These are phyloP conservation scores for Alternaria conjuncta DNA, from an alignment of 2,329 filamentous ascomycete genomes.

Conservation along the genomic window DNA sequence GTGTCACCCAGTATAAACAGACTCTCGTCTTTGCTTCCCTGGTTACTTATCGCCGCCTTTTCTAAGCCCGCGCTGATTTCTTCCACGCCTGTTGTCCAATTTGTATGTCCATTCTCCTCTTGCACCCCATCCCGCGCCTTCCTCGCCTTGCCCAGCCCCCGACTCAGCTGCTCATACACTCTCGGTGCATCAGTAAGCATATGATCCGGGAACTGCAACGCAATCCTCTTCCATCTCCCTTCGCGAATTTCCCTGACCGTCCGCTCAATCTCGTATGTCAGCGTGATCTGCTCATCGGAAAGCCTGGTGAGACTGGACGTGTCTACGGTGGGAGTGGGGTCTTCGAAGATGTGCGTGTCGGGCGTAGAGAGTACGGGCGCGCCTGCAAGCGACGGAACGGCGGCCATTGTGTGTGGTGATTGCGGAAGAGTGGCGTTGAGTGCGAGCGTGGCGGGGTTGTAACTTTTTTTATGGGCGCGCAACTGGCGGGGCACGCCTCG, in stretches of 20 bases:
- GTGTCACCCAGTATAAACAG: conserved; percentile 93
- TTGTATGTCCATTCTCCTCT: conserved; percentile 4
- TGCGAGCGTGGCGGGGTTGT: conserved; percentile 21
- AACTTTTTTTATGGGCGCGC: conserved; percentile 18
- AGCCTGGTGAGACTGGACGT: conserved; percentile 45
- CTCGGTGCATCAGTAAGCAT: conserved; percentile 88
- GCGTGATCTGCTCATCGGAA: conserved; percentile 72
- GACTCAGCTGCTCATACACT: conserved; percentile 72
- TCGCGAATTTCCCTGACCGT: conserved; percentile 78
- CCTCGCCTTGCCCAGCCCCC: conserved; percentile 53
- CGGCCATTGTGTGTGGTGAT: conserved; percentile 32
- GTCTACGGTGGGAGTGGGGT: conserved; percentile 54
- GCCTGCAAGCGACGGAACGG: conserved; percentile 30
- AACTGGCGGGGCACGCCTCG: conserved; percentile 15
- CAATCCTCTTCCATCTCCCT: conserved; percentile 76
- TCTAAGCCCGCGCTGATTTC: conserved; percentile 25
- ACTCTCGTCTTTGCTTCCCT: conserved; percentile 44
- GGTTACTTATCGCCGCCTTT: conserved; percentile 15
- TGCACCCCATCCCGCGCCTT: conserved; percentile 14
- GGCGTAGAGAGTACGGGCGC: conserved; percentile 69
- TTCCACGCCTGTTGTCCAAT: conserved; percentile 15
- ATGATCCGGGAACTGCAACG: conserved; percentile 92
- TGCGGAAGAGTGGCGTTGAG: background rate
- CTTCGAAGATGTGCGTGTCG: conserved; percentile 66
- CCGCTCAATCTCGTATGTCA: conserved; percentile 83